Conservation (phyloP, 208 protist species). For the Leishmania mexicana region DNA sequence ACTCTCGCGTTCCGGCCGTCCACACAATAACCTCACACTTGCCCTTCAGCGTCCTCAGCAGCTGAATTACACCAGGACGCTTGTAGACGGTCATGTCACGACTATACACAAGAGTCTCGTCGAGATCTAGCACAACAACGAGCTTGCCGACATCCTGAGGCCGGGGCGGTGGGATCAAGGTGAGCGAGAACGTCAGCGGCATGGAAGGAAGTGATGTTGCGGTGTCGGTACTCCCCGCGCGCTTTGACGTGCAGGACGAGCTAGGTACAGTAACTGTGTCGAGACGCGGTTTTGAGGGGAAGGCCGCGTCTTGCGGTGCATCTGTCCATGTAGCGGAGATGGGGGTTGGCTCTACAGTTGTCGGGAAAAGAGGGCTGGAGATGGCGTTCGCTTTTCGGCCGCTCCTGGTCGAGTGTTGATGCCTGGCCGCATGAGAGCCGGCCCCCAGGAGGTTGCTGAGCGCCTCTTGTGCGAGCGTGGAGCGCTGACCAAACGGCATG, state of each 20-base stretch:
- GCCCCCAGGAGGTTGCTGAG: not conserved
- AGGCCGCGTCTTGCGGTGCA: not conserved
- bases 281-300: not conserved
- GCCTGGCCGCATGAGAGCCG: not conserved
- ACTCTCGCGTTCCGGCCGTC: slow-evolving; percentile 83
- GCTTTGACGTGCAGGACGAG: not conserved
- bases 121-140: slow-evolving; percentile 87
- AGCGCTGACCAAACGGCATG: not conserved
- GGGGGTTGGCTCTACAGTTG: not conserved
- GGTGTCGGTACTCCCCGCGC: not conserved
- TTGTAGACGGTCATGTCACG: slow-evolving; percentile 57
- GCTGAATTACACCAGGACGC: slow-evolving; percentile 56
- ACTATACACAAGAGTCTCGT: slow-evolving; percentile 88
- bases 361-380: not conserved
- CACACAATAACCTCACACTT: slow-evolving; percentile 83
- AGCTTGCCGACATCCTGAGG: slow-evolving; percentile 64
- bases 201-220: not conserved
- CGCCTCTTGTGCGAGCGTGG: not conserved
- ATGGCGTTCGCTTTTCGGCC: not conserved
- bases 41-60: slow-evolving; percentile 68
- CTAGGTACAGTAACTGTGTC: not conserved
- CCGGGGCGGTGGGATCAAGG: slow-evolving; percentile 56
- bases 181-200: slow-evolving; percentile 10
- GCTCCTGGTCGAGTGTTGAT: not conserved
- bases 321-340: not conserved